phyloP scores from a whole-genome alignment of 1,139 yeast species.

The Geotrichum carabidarum region DNA sequence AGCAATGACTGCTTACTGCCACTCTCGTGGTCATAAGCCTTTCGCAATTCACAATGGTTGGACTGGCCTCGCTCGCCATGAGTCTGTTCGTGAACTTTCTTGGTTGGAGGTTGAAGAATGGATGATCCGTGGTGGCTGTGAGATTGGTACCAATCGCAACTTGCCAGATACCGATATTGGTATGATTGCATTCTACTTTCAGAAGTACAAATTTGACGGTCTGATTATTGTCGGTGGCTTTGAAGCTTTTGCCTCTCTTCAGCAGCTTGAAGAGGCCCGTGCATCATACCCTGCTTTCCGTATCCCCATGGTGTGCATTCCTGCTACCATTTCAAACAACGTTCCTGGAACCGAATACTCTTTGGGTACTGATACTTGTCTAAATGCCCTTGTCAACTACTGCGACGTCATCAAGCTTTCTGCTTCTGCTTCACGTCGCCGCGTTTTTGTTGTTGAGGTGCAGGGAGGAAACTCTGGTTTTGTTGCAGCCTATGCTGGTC shows the following conservation, averaged over 20 bases:
- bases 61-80: slow-evolving; percentile 81
- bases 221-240: slow-evolving; percentile 90
- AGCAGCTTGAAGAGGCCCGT: slow-evolving; percentile 72
- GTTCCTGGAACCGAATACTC: slow-evolving; percentile 98
- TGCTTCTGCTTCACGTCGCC: slow-evolving; percentile 89
- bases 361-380: slow-evolving; percentile 88
- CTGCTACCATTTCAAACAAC: slow-evolving; percentile 95
- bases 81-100: slow-evolving; percentile 61
- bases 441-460: slow-evolving; percentile 93
- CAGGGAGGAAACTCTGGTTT: slow-evolving; percentile 97
- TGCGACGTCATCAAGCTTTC: slow-evolving; percentile 94
- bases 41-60: slow-evolving; percentile 89
- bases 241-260: slow-evolving; percentile 81
- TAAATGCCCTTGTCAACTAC: slow-evolving; percentile 82
- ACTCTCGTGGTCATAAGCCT: slow-evolving; percentile 84
- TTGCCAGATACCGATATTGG: slow-evolving; percentile 81
- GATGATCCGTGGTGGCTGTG: slow-evolving; percentile 91
- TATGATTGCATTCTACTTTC: slow-evolving; percentile 83
- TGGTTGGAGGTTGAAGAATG: slow-evolving; percentile 91
- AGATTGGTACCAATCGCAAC: slow-evolving; percentile 87
- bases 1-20: slow-evolving; percentile 85
- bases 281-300: slow-evolving; percentile 78
- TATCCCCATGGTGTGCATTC: slow-evolving; percentile 88
- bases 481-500: slow-evolving; percentile 82
- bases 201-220: slow-evolving; percentile 79